Base-by-base conservation (phyloP, 768 basidiomycete genomes). In the Hericium erinaceus region DNA sequence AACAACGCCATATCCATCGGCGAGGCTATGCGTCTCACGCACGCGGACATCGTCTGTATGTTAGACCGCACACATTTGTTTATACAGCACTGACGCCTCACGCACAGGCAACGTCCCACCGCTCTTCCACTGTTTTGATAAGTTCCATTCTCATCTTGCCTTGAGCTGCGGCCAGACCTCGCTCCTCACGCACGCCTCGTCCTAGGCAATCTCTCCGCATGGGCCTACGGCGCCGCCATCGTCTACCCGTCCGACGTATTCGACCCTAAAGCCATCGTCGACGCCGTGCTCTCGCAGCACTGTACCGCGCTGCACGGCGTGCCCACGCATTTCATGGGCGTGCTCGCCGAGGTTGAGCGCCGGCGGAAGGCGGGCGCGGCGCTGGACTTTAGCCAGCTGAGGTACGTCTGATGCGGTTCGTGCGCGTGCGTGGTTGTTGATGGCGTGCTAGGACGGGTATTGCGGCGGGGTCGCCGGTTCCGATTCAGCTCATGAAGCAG, bases 71-170 rank as follows among this genome's bases (percentile, higher is more conserved):
- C 3, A 3, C 5, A 3, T 5, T 26, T 5, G 26, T 26, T 5
- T 26, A 26, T 5, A 26, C 33, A 33, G 9, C 33, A 33, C 33
- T 33, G 33, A 33, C 33, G 26, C 26, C 5, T 10, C 13, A 41
- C 60, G 44, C 46, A 18, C 51, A 91, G 88, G 87, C 76, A 92
- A 92, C 60, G 83, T 83, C 1, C 90, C 90, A 1, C 90, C 90
- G 0, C 70, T 92, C 1, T 93, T 92, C 67, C 90, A 93, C 67
- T 92, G 90, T 66, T 92, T 92, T 80, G 90, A 90, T 89, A 72
- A 85, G 88, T 88, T 6, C 33, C 4, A 6, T 26, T 28, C 3
- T 44, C 48, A 39, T 56, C 18, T 49, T 13, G 26, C 59, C 7
- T 16, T 13, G 28, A 5, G 10, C 9, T 18, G 52, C 48, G 6